phyloP scores from a whole-genome alignment of 2,329 filamentous ascomycete species.

The Apiospora aurea region DNA sequence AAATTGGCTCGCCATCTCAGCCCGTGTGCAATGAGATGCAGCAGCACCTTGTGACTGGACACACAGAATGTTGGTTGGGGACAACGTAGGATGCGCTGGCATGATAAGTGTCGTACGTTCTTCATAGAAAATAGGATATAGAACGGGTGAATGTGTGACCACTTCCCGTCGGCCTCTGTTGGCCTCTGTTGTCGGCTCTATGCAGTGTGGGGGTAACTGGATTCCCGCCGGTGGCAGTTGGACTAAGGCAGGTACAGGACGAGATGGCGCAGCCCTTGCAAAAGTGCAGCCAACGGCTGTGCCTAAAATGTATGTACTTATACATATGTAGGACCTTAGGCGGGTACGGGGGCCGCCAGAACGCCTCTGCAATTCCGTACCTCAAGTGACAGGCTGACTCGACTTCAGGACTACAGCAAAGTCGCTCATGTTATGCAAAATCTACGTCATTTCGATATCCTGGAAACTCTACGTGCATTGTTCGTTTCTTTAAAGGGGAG shows the following conservation, averaged over 20 bases:
- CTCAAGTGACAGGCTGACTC: background rate
- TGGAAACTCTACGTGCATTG: too few relatives aligned
- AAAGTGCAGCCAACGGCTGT: conserved; percentile 1
- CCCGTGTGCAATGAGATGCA: background rate
- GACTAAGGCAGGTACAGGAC: conserved; percentile 18
- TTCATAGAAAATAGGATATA: background rate
- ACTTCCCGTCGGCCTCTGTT: background rate
- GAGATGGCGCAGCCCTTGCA: background rate
- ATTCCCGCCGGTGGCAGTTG: background rate
- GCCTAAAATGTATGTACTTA: too few relatives aligned
- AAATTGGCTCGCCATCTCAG: conserved; percentile 14
- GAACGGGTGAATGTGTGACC: background rate
- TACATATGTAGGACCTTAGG: background rate
- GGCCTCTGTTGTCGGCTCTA: background rate
- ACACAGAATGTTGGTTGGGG: background rate
- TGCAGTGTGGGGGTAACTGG: conserved; percentile 16
- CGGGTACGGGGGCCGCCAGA: background rate
- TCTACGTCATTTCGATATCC: background rate
- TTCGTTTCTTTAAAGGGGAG: background rate
- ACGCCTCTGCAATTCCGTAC: conserved; percentile 8
- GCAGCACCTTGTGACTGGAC: background rate
- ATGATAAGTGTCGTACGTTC: background rate
- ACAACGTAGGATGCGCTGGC: conserved; percentile 1
- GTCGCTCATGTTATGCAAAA: background rate
- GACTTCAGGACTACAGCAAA: too few relatives aligned